Conservation (phyloP, 1,139 yeast genomes). For the Pneumocystis sp. region DNA sequence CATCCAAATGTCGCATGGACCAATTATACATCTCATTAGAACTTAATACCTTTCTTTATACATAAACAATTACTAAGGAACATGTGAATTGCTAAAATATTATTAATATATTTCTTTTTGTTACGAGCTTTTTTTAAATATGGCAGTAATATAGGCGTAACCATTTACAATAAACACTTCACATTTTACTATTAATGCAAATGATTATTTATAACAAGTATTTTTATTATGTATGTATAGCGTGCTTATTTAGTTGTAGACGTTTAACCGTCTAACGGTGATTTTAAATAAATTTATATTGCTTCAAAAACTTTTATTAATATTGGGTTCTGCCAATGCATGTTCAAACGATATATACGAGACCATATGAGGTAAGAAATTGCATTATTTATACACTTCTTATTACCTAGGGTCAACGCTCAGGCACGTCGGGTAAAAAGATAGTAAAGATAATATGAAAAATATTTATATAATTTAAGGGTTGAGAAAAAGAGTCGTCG, state of each 20-base stretch:
- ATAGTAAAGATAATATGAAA: neutral
- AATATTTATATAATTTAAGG: slow-evolving; percentile 29
- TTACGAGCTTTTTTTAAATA: neutral
- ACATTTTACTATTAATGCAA: neutral
- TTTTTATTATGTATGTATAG: neutral
- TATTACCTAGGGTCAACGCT: neutral
- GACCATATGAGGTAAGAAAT: neutral
- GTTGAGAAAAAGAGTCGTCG: slow-evolving; percentile 74
- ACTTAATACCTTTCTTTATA: neutral
- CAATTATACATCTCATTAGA: neutral
- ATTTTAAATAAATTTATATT: neutral
- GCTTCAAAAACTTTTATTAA: neutral
- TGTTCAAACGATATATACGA: neutral
- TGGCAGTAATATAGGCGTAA: neutral
- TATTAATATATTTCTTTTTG: neutral
- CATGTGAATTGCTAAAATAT: neutral
- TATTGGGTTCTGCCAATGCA: neutral
- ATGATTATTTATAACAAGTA: neutral
- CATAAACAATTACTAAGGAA: neutral
- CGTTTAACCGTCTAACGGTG: neutral
- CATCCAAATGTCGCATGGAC: neutral
- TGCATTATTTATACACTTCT: neutral
- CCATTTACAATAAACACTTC: neutral
- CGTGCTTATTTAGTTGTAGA: neutral
- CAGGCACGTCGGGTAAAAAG: neutral